Evolutionary conservation across 164 flowering plant species (phyloP), one percentile per base, ranked within the genome.

Genomic region (Aristolochia californica): DNA sequence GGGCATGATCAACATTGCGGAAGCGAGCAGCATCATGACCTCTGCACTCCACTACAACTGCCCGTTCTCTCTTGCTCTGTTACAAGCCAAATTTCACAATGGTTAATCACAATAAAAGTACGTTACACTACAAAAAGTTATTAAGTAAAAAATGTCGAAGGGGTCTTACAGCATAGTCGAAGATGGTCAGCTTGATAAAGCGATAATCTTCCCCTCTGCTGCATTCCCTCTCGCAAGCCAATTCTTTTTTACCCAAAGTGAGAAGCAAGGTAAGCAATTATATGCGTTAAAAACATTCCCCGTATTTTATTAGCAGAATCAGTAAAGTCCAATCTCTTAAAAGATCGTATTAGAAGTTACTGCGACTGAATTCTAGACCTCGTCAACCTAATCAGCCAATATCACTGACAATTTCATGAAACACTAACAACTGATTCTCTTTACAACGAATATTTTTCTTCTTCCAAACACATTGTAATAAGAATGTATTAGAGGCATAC

Each of bases 181-280:
- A 77, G 62, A 94, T 78, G 23, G 85, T 77, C 62, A 94, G 97
- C 77, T 86, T 88, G 73, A 94, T 74, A 77, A 94, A 59, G 48
- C 97, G 87, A 71, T 84, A 88, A 73, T 94, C 99, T 81, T 94
- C 99, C 44, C 99, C 97, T 73, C 91, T 79, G 83, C 99, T 94
- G 77, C 99, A 94, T 72, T 94, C 99, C 67, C 87, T 79, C 62
- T 94, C 97, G 59, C 99, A 94, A 14, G 78, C 80, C 48, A 94
- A 54, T 69, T 90, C 97, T 54, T 28, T 48, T 50, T 50, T 14
- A 47, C 18, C 40, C 40, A 34, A 8, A 34, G 7, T 34, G 40
- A 34, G 40, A 34, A 34, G 11, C 40, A 34, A 7, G 10, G 40
- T 34, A 8, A 34, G 40, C 40, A 34, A 34, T 34, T 28, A 34